Evolutionary conservation across 495 filamentous ascomycete genomes (phyloP).

Genomic region (Gamarada debralockiae): DNA sequence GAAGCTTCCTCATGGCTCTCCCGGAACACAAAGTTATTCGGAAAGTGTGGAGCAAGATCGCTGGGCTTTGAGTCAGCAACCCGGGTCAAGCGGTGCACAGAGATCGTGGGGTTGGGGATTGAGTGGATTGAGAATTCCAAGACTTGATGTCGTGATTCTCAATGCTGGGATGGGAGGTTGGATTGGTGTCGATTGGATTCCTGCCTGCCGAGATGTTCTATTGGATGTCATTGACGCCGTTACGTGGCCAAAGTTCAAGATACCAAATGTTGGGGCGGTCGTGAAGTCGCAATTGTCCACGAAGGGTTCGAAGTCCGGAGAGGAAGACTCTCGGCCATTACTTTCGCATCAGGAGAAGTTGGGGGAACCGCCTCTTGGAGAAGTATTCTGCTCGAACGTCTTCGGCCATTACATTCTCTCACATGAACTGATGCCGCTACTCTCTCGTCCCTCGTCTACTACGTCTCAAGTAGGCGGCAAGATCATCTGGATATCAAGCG

Average conservation of each 20-base stretch:
- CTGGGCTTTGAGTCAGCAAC: slow-evolving; percentile 22
- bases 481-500: slow-evolving; percentile 79
- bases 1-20: slow-evolving; percentile 32
- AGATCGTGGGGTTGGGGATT: slow-evolving; percentile 26
- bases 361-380: slow-evolving; percentile 59
- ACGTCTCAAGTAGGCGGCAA: slow-evolving; percentile 40
- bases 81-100: slow-evolving; percentile 18
- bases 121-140: slow-evolving; percentile 47
- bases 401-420: slow-evolving; percentile 93
- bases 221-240: slow-evolving; percentile 62
- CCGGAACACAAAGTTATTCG: slow-evolving; percentile 22
- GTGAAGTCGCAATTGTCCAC: slow-evolving; percentile 23
- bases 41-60: slow-evolving; percentile 16
- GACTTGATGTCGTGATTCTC: slow-evolving; percentile 75
- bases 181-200: slow-evolving; percentile 71
- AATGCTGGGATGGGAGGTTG: slow-evolving; percentile 92
- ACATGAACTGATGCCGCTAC: slow-evolving; percentile 71
- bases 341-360: slow-evolving; percentile 11
- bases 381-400: slow-evolving; percentile 85
- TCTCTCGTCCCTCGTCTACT: slow-evolving; percentile 38
- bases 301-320: not conserved
- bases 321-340: slow-evolving; percentile 12
- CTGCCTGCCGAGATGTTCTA: slow-evolving; percentile 53
- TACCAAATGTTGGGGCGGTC: slow-evolving; percentile 53
- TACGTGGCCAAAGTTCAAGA: slow-evolving; percentile 80